Base-by-base conservation (phyloP, 2,329 filamentous ascomycete species). In the Pestalotiopsis sp. region DNA sequence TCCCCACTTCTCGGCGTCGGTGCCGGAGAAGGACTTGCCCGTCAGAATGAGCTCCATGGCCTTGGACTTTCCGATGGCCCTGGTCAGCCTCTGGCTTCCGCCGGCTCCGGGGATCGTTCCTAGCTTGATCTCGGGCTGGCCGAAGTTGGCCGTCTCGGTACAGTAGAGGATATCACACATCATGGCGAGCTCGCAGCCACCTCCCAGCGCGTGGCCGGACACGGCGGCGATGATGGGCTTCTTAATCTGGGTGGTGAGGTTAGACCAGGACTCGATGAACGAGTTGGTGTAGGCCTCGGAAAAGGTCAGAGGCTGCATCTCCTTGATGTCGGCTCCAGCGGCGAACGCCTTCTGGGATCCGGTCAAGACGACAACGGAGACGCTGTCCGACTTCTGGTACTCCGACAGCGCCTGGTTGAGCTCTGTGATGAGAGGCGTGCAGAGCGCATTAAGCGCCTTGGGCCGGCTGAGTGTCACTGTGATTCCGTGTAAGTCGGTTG, bases 161-260 rank as follows among this genome's bases (percentile, higher is more conserved):
- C 93, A 96, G 86, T 98, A 98, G 70, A 99, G 83, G 74, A 98
- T 91, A 80, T 99, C 96, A 77, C 92, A 94, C 96, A 98, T 99
- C 86, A 99, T 92, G 64, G 96, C 95, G 14, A 99, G 88, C 84
- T 99, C 96, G 80, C 96, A 99, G 61, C 96, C 96, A 66, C 96
- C 96, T 31, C 96, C 96, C 1, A 99, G 89, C 2, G 96, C 96
- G 78, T 98, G 95, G 20, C 96, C 96, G 11, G 96, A 96, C 2
- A 99, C 95, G 27, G 96, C 96, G 14, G 93, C 93, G 73, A 99
- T 95, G 77, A 98, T 90, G 67, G 96, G 96, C 81, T 97, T 98
- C 84, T 97, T 97, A 80, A 98, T 86, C 71, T 89, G 86, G 23
- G 91, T 94, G 31, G 94, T 92, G 61, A 98, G 89, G 71, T 92